phyloP scores from a whole-genome alignment of 345 rosid species.

The Balakata baccata region DNA sequence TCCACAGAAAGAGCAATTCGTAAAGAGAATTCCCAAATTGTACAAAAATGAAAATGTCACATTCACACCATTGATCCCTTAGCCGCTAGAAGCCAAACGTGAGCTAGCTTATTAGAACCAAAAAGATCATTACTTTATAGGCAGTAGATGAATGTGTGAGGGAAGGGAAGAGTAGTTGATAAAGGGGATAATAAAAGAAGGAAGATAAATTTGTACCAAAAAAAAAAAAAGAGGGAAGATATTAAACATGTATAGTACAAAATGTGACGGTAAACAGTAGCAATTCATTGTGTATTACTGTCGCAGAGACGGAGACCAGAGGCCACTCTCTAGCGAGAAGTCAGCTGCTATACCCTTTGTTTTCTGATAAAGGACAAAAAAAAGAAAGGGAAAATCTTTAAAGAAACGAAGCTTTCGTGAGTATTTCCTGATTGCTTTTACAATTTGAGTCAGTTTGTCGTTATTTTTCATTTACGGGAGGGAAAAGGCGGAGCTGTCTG shows the following conservation, averaged over 20 bases:
- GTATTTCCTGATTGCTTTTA: not conserved
- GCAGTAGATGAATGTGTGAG: not conserved
- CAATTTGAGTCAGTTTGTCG: constrained; percentile 4
- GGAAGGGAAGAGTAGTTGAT: not conserved
- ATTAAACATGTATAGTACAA: not conserved
- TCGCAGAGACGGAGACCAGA: constrained; percentile 2
- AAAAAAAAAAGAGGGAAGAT: not conserved
- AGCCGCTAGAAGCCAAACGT: not conserved
- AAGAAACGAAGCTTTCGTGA: not conserved
- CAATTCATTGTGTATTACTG: not conserved
- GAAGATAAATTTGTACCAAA: too few species aligned
- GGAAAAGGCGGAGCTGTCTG: not conserved
- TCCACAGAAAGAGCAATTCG: not conserved
- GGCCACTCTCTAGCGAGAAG: constrained; percentile 2
- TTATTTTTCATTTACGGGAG: not conserved
- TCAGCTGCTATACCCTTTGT: too few species aligned
- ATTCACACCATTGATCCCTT: not conserved
- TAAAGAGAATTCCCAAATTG: not conserved
- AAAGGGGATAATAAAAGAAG: not conserved
- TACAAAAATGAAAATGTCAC: not conserved
- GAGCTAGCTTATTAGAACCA: not conserved
- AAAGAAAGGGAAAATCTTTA: too few species aligned
- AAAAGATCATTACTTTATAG: not conserved
- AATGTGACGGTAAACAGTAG: not conserved
- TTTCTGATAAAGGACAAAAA: not conserved